Evolutionary conservation across 805 yeast species (phyloP), one percentile per base, ranked within the genome.

Genomic region (Zygotorulaspora sp.): DNA sequence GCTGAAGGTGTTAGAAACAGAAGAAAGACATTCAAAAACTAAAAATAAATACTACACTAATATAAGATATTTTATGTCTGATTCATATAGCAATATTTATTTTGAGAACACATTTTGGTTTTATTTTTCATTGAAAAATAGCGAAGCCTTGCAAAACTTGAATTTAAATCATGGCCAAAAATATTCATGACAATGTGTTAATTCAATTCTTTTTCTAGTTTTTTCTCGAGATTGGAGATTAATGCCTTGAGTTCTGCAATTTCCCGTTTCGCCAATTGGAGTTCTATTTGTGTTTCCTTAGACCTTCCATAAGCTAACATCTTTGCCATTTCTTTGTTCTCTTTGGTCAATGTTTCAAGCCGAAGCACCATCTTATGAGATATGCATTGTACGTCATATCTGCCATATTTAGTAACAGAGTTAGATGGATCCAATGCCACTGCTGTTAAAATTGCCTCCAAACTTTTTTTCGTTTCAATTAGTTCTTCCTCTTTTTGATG

Each of bases 1-100:
- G 80, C 97, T 17, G 74, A 74, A 22, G 95, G 96, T 43, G 92
- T 90, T 20, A 75, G 77, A 62, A 68, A 70, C 32, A 82, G 97
- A 72, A 81, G 97, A 72, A 46, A 52, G 31, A 53, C 52, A 31
- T 40, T 55, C 17, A 50, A 48, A n/a, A n/a, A n/a, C n/a, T n/a
- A n/a, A n/a, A n/a, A n/a, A n/a, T n/a, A n/a, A n/a, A n/a, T n/a
- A n/a, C n/a, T n/a, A n/a, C n/a, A n/a, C n/a, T n/a, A n/a, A n/a
- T n/a, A n/a, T n/a, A n/a, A n/a, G n/a, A n/a, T n/a, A n/a, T n/a
- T n/a, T n/a, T n/a, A n/a, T n/a, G n/a, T n/a, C n/a, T n/a, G n/a
- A n/a, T n/a, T n/a, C n/a, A n/a, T n/a, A n/a, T n/a, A n/a, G n/a
- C n/a, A n/a, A n/a, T n/a, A n/a, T n/a, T n/a, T n/a, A n/a, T n/a